These are phyloP conservation scores for Lachancea quebecensis DNA, from an alignment of 805 yeast genomes.

Conservation along the genomic window DNA sequence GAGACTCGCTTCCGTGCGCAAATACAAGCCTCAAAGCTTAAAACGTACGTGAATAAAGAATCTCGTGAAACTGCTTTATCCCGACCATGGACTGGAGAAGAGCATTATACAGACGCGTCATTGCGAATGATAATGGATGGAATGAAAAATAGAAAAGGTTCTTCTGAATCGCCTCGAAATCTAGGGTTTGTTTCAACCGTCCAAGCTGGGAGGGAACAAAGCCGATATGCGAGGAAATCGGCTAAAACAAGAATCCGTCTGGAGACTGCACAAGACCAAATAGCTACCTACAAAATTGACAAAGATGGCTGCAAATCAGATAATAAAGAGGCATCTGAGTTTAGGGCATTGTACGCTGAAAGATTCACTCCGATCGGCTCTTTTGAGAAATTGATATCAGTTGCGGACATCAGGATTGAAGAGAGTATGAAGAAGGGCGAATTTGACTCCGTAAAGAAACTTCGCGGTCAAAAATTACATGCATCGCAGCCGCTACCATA, in stretches of 20 bases:
- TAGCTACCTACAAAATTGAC: constrained; percentile 53
- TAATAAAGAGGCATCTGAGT: constrained; percentile 39
- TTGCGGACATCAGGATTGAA: constrained; percentile 72
- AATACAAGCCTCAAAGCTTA: constrained; percentile 38
- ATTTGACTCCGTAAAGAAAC: constrained; percentile 46
- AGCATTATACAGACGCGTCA: constrained; percentile 39
- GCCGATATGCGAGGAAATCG: constrained; percentile 22
- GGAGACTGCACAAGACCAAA: constrained; percentile 54
- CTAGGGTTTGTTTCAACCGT: constrained; percentile 11
- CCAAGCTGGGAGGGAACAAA: constrained; percentile 13
- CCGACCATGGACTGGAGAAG: constrained; percentile 56
- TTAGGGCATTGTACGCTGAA: constrained; percentile 57
- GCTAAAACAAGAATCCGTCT: constrained; percentile 36
- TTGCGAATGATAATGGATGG: constrained; percentile 52
- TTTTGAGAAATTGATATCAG: constrained; percentile 43
- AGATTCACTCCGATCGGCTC: constrained; percentile 40
- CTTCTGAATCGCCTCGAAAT: constrained; percentile 3
- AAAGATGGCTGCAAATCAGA: constrained; percentile 18
- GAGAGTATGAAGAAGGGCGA: constrained; percentile 68
- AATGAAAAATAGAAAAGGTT: constrained; percentile 33
- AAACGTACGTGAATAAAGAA: constrained; percentile 39
- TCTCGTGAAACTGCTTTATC: constrained; percentile 43
- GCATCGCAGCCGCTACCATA: constrained; percentile 43
- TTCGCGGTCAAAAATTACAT: constrained; percentile 55
- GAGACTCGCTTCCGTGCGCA: constrained; percentile 35